Base-by-base conservation (phyloP, 768 basidiomycete genomes). In the Cystoderma amianthinum region DNA sequence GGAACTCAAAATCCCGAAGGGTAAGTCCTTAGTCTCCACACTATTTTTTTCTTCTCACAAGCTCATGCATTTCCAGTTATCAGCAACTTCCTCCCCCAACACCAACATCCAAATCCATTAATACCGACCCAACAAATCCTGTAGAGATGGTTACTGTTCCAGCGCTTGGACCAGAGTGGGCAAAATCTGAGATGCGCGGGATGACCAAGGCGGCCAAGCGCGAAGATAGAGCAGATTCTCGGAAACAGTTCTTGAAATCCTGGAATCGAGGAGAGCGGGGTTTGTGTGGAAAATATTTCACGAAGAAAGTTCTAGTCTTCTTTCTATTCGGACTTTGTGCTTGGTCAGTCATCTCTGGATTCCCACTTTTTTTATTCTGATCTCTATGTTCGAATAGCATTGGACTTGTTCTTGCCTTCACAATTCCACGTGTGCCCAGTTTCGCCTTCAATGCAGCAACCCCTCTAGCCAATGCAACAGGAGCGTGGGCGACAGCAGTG, bases 61-160 rank as follows among this genome's bases (percentile, higher is more conserved):
- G n/a, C n/a, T n/a, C n/a, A n/a, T n/a, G n/a, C n/a, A n/a, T n/a
- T n/a, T n/a, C n/a, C n/a, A n/a, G n/a, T n/a, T 80, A 71, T 56
- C 74, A 65, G 18, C 69, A 65, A 43, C 45, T 75, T 28, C 63
- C 61, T 10, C 63, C 67, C 18, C 38, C 58, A 3, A 53, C 64
- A 33, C 58, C 55, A 43, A n/a, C n/a, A n/a, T n/a, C n/a, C n/a
- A 69, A 64, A 48, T 41, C 46, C 21, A 74, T 72, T 19, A 67
- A 67, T 20, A 44, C 52, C 9, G 69, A 69, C 32, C 39, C 61
- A 13, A 42, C 51, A 3, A 67, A 68, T 7, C 78, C 76, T 2
- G 86, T 92, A 17, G 93, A 97, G 61, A 71, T 94, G 59, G 84
- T 95, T 33, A 95, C 93, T 1, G 90, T 96, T 0, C 93, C 93